Percentiles rank a stretch among this genome's conserved stretches.
Conservation (phyloP, 768 basidiomycete species). For the Hericium coralloides region DNA sequence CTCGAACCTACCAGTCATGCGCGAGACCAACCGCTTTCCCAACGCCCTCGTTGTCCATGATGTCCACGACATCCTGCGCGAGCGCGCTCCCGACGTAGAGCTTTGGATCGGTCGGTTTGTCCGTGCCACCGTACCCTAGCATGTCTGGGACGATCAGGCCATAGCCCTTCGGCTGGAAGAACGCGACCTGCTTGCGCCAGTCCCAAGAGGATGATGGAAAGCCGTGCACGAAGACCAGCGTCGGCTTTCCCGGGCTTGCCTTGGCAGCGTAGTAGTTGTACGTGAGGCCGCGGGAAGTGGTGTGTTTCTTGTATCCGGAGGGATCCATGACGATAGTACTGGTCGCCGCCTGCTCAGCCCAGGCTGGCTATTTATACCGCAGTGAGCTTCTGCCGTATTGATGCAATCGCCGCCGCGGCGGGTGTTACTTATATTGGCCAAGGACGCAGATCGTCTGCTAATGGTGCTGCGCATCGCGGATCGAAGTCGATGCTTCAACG, state of each 20-base stretch:
- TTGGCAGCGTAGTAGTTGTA: constrained; percentile 27
- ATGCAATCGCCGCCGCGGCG: too few relatives aligned
- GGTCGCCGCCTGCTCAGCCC: too few relatives aligned
- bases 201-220: constrained; percentile 33
- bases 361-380: too few relatives aligned
- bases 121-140: constrained; percentile 37
- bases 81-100: constrained; percentile 19
- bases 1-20: constrained; percentile 25
- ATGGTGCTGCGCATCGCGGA: too few relatives aligned
- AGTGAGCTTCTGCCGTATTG: too few relatives aligned
- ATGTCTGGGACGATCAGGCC: constrained; percentile 38
- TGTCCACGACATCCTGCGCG: constrained; percentile 22
- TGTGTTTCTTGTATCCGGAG: constrained; percentile 24
- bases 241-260: constrained; percentile 22
- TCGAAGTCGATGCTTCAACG: too few relatives aligned
- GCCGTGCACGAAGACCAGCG: constrained; percentile 36
- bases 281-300: constrained; percentile 24
- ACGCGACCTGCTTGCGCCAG: constrained; percentile 32
- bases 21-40: constrained; percentile 21
- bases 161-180: constrained; percentile 32
- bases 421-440: too few relatives aligned
- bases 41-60: constrained; percentile 21
- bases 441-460: too few relatives aligned
- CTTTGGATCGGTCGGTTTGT: constrained; percentile 26
- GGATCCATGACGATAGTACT: constrained; percentile 11